These are phyloP conservation scores for Dactylella cylindrospora DNA, from an alignment of 2,329 filamentous ascomycete genomes.

Conservation along the genomic window DNA sequence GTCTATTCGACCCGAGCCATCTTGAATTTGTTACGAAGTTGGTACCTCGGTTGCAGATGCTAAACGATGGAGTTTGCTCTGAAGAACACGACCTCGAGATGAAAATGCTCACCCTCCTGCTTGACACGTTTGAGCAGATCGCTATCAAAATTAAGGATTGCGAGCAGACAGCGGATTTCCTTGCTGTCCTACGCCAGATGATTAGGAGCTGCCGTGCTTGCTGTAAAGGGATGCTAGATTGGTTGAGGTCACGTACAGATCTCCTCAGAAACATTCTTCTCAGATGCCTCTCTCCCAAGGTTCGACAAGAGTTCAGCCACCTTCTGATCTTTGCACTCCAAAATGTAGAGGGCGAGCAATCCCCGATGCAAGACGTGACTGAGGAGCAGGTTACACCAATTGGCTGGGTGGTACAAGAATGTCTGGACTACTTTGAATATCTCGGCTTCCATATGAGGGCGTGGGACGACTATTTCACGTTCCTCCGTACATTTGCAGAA, in stretches of 20 bases:
- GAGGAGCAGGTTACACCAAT: slow-evolving; percentile 30
- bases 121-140: slow-evolving; percentile 72
- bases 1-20: slow-evolving; percentile 73
- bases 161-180: slow-evolving; percentile 63
- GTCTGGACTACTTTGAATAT: slow-evolving; percentile 44
- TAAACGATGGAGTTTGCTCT: slow-evolving; percentile 57
- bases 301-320: slow-evolving; percentile 45
- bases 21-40: slow-evolving; percentile 66
- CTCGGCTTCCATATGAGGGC: slow-evolving; percentile 62
- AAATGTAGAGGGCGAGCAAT: slow-evolving; percentile 36
- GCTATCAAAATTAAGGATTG: slow-evolving; percentile 70
- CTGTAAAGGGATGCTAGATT: slow-evolving; percentile 45
- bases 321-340: slow-evolving; percentile 46
- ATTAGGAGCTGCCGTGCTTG: slow-evolving; percentile 48
- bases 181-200: slow-evolving; percentile 60
- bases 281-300: slow-evolving; percentile 46
- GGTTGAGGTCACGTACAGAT: slow-evolving; percentile 44
- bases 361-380: slow-evolving; percentile 30
- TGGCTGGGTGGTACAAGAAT: slow-evolving; percentile 44
- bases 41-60: slow-evolving; percentile 60
- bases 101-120: slow-evolving; percentile 53
- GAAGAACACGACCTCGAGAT: slow-evolving; percentile 56
- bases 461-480: slow-evolving; percentile 75
- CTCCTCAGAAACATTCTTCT: slow-evolving; percentile 45
- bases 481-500: slow-evolving; percentile 67